Evolutionary conservation across 805 yeast genomes (phyloP).

Genomic region (Monosporozyma siamensis): DNA sequence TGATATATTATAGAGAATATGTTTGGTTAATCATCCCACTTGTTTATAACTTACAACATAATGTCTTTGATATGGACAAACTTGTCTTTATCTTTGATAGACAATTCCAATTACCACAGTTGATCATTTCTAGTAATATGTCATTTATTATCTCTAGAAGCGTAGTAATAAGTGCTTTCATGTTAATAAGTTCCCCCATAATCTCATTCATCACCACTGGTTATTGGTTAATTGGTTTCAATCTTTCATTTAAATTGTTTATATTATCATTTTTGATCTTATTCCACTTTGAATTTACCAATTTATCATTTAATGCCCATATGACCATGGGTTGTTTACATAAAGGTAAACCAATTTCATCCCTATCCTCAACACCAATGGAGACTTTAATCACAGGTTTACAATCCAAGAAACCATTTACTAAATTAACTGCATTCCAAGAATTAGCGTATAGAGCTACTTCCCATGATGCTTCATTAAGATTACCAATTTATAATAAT

Average conservation of each 20-base stretch:
- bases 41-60: constrained; percentile 42
- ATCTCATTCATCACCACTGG: constrained; percentile 32
- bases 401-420: constrained; percentile 40
- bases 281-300: constrained; percentile 45
- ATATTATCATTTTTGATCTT: constrained; percentile 30
- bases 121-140: constrained; percentile 21
- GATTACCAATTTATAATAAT: constrained; percentile 46
- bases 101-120: constrained; percentile 33
- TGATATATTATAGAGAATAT: constrained; percentile 12
- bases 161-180: constrained; percentile 14
- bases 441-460: constrained; percentile 61
- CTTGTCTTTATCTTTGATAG: constrained; percentile 36
- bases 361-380: constrained; percentile 50
- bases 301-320: constrained; percentile 53
- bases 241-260: constrained; percentile 27
- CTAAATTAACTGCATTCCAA: constrained; percentile 62
- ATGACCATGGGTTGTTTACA: constrained; percentile 65
- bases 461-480: constrained; percentile 36
- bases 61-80: constrained; percentile 46
- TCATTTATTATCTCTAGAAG: constrained; percentile 32
- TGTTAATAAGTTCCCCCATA: constrained; percentile 16
- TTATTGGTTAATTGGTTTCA: constrained; percentile 29
- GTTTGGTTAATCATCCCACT: constrained; percentile 34
- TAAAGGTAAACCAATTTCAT: constrained; percentile 48
- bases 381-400: constrained; percentile 58